Conservation (phyloP, 345 rosid species). For the Salix dunnii region DNA sequence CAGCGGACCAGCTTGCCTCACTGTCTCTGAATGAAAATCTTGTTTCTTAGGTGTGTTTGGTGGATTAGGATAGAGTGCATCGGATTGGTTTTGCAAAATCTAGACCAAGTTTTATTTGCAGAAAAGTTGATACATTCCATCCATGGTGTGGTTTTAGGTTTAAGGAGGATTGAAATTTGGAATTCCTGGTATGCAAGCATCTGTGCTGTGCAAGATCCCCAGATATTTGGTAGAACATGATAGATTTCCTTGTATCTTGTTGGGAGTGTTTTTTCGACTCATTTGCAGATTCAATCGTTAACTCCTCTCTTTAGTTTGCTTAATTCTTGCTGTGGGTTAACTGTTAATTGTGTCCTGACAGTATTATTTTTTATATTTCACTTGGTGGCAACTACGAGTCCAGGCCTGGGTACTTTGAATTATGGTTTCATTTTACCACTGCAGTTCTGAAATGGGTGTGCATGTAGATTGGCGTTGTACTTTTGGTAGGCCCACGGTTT, state of each 20-base stretch:
- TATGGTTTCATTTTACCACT: not conserved
- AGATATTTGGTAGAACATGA: not conserved
- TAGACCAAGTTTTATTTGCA: not conserved
- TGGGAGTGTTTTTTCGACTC: not conserved
- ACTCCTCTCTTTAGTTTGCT: not conserved
- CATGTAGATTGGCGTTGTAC: not conserved
- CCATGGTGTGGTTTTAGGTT: not conserved
- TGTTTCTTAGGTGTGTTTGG: conserved; percentile 6
- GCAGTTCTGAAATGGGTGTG: not conserved
- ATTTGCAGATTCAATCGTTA: not conserved
- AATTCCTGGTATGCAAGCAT: not conserved
- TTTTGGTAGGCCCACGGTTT: too few species aligned
- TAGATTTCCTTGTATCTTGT: not conserved
- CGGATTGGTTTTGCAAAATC: not conserved
- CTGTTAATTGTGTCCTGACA: not conserved
- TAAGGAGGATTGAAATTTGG: conserved; percentile 3
- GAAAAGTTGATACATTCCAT: not conserved
- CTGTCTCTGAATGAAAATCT: conserved; percentile 20
- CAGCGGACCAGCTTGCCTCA: conserved; percentile 21
- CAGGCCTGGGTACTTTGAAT: not conserved
- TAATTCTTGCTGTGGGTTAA: not conserved
- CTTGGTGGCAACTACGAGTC: not conserved
- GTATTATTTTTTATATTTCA: not conserved
- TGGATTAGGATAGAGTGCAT: not conserved
- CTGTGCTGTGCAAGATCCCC: not conserved